phyloP scores from a whole-genome alignment of 768 basidiomycete genomes.

The Termitomyces sp. region DNA sequence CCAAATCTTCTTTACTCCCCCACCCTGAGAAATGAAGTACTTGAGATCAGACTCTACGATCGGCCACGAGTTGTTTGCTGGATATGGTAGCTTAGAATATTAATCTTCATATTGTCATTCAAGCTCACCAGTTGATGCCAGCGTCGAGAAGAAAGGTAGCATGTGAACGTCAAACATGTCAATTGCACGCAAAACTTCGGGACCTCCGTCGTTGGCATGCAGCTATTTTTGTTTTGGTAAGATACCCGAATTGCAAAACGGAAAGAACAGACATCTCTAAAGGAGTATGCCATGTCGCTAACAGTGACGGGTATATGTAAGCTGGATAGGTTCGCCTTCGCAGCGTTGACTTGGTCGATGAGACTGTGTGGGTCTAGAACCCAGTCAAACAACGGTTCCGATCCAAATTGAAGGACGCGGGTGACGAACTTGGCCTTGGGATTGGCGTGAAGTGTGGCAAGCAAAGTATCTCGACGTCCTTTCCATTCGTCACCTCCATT shows the following conservation, averaged over 20 bases:
- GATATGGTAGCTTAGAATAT: background rate
- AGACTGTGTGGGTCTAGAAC: conserved; percentile 46
- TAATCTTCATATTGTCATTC: background rate
- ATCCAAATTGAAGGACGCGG: conserved; percentile 63
- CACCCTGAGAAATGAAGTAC: conserved; percentile 58
- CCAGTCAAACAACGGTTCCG: conserved; percentile 60
- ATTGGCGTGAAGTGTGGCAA: conserved; percentile 50
- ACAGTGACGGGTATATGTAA: conserved; percentile 66
- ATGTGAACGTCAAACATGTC: conserved; percentile 67
- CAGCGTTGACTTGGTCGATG: conserved; percentile 41
- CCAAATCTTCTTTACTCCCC: conserved; percentile 69
- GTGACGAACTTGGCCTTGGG: conserved; percentile 61
- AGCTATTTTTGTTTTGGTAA: background rate
- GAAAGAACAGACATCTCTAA: conserved; percentile 29
- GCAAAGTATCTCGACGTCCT: conserved; percentile 44
- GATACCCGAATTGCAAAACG: background rate
- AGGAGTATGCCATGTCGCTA: conserved; percentile 60
- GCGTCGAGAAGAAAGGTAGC: conserved; percentile 59
- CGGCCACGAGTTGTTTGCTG: conserved; percentile 59
- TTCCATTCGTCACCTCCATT: conserved; percentile 45
- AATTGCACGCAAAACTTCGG: conserved; percentile 46
- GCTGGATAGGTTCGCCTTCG: conserved; percentile 42
- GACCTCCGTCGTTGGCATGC: no score
- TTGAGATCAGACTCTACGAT: conserved; percentile 51
- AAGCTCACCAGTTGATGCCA: conserved; percentile 36